Evolutionary conservation across 495 filamentous ascomycete species (phyloP), one percentile per base, ranked within the genome.

Genomic region (Chaetomium tenue): DNA sequence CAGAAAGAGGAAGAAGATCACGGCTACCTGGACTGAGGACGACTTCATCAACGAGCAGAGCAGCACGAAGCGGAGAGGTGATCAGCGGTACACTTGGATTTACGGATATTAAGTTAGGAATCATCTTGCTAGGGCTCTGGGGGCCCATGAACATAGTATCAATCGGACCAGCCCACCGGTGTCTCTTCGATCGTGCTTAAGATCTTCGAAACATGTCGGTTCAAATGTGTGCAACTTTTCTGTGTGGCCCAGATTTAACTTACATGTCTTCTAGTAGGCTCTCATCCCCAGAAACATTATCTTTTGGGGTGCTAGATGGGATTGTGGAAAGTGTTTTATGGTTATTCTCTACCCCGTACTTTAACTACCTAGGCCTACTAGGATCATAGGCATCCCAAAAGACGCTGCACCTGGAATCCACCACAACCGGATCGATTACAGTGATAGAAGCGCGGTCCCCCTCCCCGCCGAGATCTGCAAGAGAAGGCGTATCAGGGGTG

Each of bases 1-100:
- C 39, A 65, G 26, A 52, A 44, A 52, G 52, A 47, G 65, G 57
- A 63, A 33, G n/a, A 56, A 56, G 30, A 56, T 40, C 33, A 37
- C 4, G 18, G 30, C 16, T 3, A 40, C 18, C 2, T 56, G 53
- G 53, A 40, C 7, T 0, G 5, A 40, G 53, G 3, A 56, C 5
- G 20, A 56, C 30, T 56, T 56, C 9, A 40, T 56, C 33, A 20
- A 56, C 3, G 53, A 56, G 33, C 28, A 22, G 53, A 23, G 11
- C 7, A 56, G 30, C 9, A 4, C 33, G 5, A 33, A 56, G 33
- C 30, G 53, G 30, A 39, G 53, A 12, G 53, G 53, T 8, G 53
- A 56, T n/a, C 53, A 56, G 53, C 53, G 53, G 7, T 56, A 56
- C 33, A 56, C 33, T 4, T 56, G 28, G 30, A 23, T 56, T 2